A percentile compares a stretch with the other conserved stretches of the same genome.
Evolutionary conservation across 2,329 filamentous ascomycete genomes (phyloP).

Genomic region (Penicillium sp.): DNA sequence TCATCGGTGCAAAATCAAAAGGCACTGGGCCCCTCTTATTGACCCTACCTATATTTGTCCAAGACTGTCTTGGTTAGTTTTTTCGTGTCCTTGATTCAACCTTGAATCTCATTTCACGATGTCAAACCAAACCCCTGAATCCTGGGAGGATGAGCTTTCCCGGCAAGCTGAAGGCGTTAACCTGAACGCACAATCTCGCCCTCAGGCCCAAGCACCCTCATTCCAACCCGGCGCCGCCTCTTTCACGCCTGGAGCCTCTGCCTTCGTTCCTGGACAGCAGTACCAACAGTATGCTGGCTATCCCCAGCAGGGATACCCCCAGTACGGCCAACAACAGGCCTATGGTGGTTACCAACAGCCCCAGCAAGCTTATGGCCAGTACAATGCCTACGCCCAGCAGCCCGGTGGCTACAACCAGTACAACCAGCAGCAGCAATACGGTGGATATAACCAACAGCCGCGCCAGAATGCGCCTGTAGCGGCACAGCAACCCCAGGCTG

Average conservation of each 20-base stretch:
- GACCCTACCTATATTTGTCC: slow-evolving; percentile 12
- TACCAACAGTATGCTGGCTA: slow-evolving; percentile 56
- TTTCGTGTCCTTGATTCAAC: slow-evolving; percentile 22
- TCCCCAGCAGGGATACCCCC: slow-evolving; percentile 30
- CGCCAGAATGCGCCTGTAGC: slow-evolving; percentile 48
- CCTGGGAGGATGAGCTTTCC: slow-evolving; percentile 89
- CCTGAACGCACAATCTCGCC: slow-evolving; percentile 57
- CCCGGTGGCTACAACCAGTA: slow-evolving; percentile 61
- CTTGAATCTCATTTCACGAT: slow-evolving; percentile 51
- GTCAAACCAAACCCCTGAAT: slow-evolving; percentile 75
- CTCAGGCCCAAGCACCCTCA: slow-evolving; percentile 49
- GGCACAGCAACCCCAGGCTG: slow-evolving; percentile 37
- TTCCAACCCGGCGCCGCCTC: slow-evolving; percentile 68
- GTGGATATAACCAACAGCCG: slow-evolving; percentile 60
- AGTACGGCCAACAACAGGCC: slow-evolving; percentile 36
- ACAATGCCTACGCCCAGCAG: slow-evolving; percentile 43
- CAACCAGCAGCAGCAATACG: slow-evolving; percentile 49
- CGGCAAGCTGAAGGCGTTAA: slow-evolving; percentile 75
- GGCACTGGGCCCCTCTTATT: slow-evolving; percentile 22
- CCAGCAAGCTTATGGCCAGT: slow-evolving; percentile 41
- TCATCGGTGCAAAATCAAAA: slow-evolving; percentile 25
- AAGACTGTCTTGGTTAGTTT: slow-evolving; percentile 22
- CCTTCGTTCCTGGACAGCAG: slow-evolving; percentile 70
- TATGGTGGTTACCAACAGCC: slow-evolving; percentile 40
- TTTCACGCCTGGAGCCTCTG: slow-evolving; percentile 69